Conservation (phyloP, 306 rosid species). For the Rosa lucieae region DNA sequence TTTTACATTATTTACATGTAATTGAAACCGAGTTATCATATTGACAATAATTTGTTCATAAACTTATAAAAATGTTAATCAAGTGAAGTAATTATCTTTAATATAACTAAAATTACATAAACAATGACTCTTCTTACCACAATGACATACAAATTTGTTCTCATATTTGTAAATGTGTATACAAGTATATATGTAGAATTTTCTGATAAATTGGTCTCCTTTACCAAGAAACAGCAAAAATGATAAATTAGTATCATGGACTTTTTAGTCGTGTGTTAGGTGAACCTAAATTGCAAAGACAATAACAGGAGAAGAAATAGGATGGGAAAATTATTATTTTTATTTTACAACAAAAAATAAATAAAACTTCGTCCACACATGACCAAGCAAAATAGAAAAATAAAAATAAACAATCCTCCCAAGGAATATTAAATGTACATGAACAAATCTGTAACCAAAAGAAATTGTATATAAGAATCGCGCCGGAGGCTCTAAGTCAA, state of each 20-base stretch:
- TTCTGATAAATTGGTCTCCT: too few species aligned
- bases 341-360: not conserved
- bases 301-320: not conserved
- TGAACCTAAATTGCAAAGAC: not conserved
- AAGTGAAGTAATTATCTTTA: too few species aligned
- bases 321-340: not conserved
- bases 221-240: too few species aligned
- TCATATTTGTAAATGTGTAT: too few species aligned
- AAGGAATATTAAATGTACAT: not conserved
- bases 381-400: conserved; percentile 8
- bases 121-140: too few species aligned
- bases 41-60: too few species aligned
- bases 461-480: not conserved
- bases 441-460: not conserved
- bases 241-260: not conserved
- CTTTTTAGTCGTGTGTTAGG: not conserved
- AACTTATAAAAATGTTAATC: too few species aligned
- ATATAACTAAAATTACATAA: too few species aligned
- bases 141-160: too few species aligned
- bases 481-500: not conserved
- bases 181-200: too few species aligned
- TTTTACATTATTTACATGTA: too few species aligned
- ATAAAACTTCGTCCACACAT: not conserved
- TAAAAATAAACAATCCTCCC: not conserved
- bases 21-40: too few species aligned